Percentiles rank a stretch among this genome's conserved stretches.
Conservation (phyloP, 495 filamentous ascomycete species). For the Trichocladium uniseriatum region DNA sequence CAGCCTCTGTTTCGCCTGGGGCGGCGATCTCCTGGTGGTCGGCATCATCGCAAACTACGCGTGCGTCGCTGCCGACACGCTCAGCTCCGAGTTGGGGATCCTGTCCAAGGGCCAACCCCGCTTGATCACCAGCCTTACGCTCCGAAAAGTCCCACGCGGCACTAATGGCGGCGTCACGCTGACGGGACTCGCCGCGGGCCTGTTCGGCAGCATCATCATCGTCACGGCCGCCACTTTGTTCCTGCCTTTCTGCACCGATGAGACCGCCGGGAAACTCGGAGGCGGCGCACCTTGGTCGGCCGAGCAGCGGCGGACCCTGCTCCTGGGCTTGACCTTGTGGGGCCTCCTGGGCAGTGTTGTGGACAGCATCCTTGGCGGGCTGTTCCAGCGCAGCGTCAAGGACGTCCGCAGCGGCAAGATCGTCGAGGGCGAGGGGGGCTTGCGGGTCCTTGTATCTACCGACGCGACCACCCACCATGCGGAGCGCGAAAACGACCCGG, state of each 20-base stretch:
- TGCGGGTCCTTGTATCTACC: conserved; percentile 52
- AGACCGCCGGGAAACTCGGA: conserved; percentile 24
- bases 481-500: conserved; percentile 6
- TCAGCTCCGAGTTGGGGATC: conserved; percentile 92
- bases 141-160: conserved; percentile 70
- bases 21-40: conserved; percentile 46
- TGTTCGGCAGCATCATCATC: conserved; percentile 64
- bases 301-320: conserved; percentile 44
- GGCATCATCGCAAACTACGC: conserved; percentile 73
- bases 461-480: conserved; percentile 9
- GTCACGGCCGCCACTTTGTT: conserved; percentile 54
- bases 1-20: conserved; percentile 40
- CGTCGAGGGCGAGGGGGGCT: conserved; percentile 77
- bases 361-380: conserved; percentile 77
- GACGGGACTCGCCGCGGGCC: conserved; percentile 61
- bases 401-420: conserved; percentile 77
- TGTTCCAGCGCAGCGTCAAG: conserved; percentile 78
- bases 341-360: conserved; percentile 71
- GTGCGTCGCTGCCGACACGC: conserved; percentile 84
- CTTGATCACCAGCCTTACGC: conserved; percentile 72
- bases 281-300: conserved; percentile 37
- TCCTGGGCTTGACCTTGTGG: conserved; percentile 55
- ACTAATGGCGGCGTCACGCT: conserved; percentile 88
- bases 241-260: conserved; percentile 56
- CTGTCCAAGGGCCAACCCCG: conserved; percentile 65